Conservation (phyloP, 106 monocot species). For the Vanilla planifolia region DNA sequence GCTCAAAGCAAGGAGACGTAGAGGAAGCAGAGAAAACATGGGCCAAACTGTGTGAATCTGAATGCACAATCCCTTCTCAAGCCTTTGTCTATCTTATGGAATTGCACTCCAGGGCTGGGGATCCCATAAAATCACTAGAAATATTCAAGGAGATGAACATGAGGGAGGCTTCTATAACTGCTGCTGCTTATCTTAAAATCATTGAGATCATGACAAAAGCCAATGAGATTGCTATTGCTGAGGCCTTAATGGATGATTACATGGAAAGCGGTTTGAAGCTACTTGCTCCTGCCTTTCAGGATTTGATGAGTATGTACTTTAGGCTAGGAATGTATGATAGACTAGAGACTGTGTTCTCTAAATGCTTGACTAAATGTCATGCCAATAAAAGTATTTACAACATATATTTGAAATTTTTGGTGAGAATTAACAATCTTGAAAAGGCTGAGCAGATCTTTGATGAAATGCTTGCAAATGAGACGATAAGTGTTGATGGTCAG, state of each 20-base stretch:
- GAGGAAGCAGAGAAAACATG: conserved; percentile 64
- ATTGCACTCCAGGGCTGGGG: conserved; percentile 44
- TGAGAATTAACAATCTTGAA: conserved; percentile 37
- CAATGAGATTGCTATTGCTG: conserved; percentile 39
- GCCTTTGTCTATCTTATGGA: conserved; percentile 85
- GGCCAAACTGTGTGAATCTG: conserved; percentile 46
- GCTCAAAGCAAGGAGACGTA: conserved; percentile 62
- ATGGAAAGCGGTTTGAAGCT: conserved; percentile 60
- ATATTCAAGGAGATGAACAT: conserved; percentile 64
- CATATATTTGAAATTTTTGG: conserved; percentile 76
- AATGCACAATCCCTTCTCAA: conserved; percentile 45
- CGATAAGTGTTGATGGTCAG: conserved; percentile 41
- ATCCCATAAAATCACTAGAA: conserved; percentile 75
- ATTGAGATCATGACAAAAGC: conserved; percentile 77
- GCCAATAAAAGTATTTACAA: conserved; percentile 53
- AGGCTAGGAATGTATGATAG: conserved; percentile 51
- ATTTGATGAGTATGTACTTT: conserved; percentile 73
- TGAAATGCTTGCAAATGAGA: conserved; percentile 59
- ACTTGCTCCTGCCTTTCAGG: conserved; percentile 59
- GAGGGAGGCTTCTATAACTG: conserved; percentile 17
- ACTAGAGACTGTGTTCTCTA: conserved; percentile 44
- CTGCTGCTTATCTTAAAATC: conserved; percentile 72
- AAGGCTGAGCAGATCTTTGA: conserved; percentile 75
- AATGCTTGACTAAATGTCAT: conserved; percentile 41
- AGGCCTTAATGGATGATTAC: conserved; percentile 57